Conservation (phyloP, 164 flowering plant genomes). For the Nelumbo lutea region DNA sequence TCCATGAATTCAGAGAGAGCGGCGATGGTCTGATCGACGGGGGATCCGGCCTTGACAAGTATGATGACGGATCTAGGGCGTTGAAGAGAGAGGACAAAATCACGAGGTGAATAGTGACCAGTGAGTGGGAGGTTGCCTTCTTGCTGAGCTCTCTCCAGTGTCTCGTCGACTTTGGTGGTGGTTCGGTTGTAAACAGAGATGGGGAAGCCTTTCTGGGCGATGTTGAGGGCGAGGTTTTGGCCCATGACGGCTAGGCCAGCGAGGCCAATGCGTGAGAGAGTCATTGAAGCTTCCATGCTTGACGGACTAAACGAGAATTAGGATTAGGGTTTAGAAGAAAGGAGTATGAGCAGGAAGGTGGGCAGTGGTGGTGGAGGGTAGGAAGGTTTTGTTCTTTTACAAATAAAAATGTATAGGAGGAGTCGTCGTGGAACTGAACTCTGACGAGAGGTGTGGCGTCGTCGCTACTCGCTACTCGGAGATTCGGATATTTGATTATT, state of each 20-base stretch:
- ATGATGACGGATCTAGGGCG: not conserved
- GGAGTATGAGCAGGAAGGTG: too few relatives aligned
- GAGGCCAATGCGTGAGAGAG: slow-evolving; percentile 42
- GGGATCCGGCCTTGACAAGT: not conserved
- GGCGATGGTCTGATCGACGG: not conserved
- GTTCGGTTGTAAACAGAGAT: too few relatives aligned
- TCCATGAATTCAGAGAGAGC: not conserved
- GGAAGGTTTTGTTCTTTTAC: too few relatives aligned
- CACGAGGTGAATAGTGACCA: slow-evolving; percentile 19
- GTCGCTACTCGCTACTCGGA: too few relatives aligned
- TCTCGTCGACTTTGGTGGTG: slow-evolving; percentile 44
- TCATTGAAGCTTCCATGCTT: slow-evolving; percentile 14
- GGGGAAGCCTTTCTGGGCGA: too few relatives aligned
- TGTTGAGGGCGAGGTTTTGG: slow-evolving; percentile 35
- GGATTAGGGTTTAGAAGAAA: not conserved
- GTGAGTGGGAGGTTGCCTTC: slow-evolving; percentile 36
- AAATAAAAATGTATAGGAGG: too few relatives aligned
- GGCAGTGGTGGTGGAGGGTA: not conserved
- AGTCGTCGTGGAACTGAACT: too few relatives aligned
- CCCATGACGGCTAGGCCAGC: slow-evolving; percentile 62
- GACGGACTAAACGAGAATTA: not conserved
- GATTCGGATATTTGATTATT: too few relatives aligned
- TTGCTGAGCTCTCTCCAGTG: slow-evolving; percentile 29
- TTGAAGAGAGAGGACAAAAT: not conserved
- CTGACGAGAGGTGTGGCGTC: too few relatives aligned